Evolutionary conservation across 2,329 filamentous ascomycete species (phyloP).

Genomic region (Pseudopyricularia javanii): DNA sequence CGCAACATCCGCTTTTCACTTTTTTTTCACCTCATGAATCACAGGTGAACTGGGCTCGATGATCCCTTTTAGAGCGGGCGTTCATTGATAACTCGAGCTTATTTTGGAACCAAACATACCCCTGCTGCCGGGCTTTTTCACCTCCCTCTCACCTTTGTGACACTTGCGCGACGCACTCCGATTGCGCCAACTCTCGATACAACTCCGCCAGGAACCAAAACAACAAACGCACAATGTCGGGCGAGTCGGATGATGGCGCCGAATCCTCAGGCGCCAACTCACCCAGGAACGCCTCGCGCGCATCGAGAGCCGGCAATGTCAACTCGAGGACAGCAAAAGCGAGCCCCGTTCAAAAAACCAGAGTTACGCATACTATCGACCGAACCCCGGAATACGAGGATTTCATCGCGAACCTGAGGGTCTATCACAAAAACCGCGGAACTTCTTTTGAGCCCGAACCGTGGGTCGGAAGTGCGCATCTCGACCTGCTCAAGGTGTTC

Average conservation of each 20-base stretch:
- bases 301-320: slow-evolving; percentile 1
- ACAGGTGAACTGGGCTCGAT: too few relatives aligned
- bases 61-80: too few relatives aligned
- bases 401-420: slow-evolving; percentile 61
- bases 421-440: slow-evolving; percentile 68
- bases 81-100: too few relatives aligned
- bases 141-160: background rate
- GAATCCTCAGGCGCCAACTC: background rate
- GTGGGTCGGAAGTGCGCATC: slow-evolving; percentile 53
- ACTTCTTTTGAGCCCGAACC: slow-evolving; percentile 70
- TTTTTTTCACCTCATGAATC: background rate
- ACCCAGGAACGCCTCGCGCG: background rate
- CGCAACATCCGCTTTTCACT: background rate
- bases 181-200: background rate
- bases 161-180: background rate
- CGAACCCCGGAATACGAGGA: slow-evolving; percentile 61
- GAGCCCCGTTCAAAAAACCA: background rate
- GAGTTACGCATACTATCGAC: slow-evolving; percentile 30
- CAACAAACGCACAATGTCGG: background rate
- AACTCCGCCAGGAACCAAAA: background rate
- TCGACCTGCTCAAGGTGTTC: slow-evolving; percentile 71
- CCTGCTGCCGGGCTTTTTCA: background rate
- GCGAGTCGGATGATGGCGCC: slow-evolving; percentile 1
- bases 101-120: background rate
- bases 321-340: background rate